Evolutionary conservation across 2,329 filamentous ascomycete species (phyloP), one percentile per base, ranked within the genome.

Genomic region (Rhynchosporium graminicola): DNA sequence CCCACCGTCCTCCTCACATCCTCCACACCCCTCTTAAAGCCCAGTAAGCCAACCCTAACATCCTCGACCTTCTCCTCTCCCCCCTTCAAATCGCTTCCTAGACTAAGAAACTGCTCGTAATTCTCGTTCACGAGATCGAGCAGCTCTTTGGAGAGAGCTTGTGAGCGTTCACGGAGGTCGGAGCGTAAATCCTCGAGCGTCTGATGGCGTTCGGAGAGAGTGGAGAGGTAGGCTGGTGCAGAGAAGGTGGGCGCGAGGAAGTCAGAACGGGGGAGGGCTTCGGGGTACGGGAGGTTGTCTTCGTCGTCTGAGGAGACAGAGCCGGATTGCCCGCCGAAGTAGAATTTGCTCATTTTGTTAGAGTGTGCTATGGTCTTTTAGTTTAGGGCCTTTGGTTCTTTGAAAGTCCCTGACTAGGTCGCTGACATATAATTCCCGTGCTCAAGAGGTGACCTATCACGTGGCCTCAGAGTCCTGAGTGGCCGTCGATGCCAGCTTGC

Each of bases 71-170:
- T 90, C 71, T 97, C 94, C 72, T 96, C 93, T 7, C 96, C 96
- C 2, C 93, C 93, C 59, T 86, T 85, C 48, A 99, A 78, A 70
- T 92, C 90, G 52, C 84, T 86, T 0, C 95, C 96, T 0, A 99
- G 78, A 0, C 87, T 88, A 4, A 99, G 77, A 70, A 99, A 99
- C 62, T 94, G 90, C 54, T 92, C 89, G 75, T 99, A 98, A 76
- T 99, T 96, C 57, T 89, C 85, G 74, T 99, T 99, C 68, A 99
- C 95, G 7, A 99, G 85, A 77, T 97, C 94, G 20, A 99, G 82
- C 2, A 99, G 82, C 78, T 99, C 95, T 66, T 89, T 86, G 71
- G 88, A 90, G 65, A 99, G 87, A 26, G 88, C 83, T 69, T 90
- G 85, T 69, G 88, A 91, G 58, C 96, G 84, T 63, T 92, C 86